Evolutionary conservation across 2,329 filamentous ascomycete genomes (phyloP).

Genomic region (Aureobasidium sp.): DNA sequence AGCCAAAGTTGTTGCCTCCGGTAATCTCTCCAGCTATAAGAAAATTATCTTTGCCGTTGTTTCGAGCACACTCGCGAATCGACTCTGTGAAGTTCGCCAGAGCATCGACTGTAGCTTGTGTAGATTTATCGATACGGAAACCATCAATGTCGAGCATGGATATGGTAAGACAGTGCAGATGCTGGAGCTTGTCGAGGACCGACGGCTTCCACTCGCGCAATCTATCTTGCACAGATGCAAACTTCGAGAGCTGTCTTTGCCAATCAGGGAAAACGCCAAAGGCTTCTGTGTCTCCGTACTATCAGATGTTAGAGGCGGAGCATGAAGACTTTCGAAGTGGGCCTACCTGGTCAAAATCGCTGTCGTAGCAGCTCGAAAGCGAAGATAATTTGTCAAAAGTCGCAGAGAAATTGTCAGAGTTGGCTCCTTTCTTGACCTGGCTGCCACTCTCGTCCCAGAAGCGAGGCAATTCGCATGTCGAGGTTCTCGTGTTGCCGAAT

Average conservation of each 20-base stretch:
- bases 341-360: conserved; percentile 40
- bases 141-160: conserved; percentile 58
- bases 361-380: neutral
- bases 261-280: conserved; percentile 58
- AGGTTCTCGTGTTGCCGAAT: conserved; percentile 46
- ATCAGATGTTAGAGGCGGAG: conserved; percentile 13
- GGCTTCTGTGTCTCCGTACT: conserved; percentile 57
- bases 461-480: conserved; percentile 46
- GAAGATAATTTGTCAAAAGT: conserved; percentile 45
- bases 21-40: conserved; percentile 58
- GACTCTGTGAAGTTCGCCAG: conserved; percentile 51
- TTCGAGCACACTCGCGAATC: conserved; percentile 50
- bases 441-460: conserved; percentile 54
- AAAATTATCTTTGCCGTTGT: conserved; percentile 56
- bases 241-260: conserved; percentile 58
- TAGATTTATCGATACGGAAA: conserved; percentile 60
- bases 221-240: conserved; percentile 60
- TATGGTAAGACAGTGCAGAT: conserved; percentile 58
- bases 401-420: neutral
- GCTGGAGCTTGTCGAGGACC: conserved; percentile 50
- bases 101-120: conserved; percentile 56
- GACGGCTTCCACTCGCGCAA: conserved; percentile 56
- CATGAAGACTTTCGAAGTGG: conserved; percentile 23
- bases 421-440: conserved; percentile 14
- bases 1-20: conserved; percentile 53